Evolutionary conservation across 108 stramenopile genomes (phyloP), one percentile per base, ranked within the genome.

Genomic region (Aurantiochytrium sp.): DNA sequence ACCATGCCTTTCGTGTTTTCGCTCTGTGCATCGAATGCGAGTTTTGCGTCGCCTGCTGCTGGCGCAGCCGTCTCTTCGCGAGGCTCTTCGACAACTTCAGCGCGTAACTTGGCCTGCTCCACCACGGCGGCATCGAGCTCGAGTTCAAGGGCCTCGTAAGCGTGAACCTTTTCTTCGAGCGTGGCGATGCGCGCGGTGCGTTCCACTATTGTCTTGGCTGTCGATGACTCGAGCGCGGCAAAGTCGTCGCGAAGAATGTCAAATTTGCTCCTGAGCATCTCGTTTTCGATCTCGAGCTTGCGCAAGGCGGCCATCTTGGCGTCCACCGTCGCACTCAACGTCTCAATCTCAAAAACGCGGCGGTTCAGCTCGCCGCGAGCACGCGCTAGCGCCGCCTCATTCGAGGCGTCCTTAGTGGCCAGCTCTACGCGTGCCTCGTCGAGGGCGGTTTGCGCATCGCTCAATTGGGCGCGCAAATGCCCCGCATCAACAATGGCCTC

Each of bases 331-430:
- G 76, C 51, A 4, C 76, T 83, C 49, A 83, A 45, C 51, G 76
- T 83, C 76, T 83, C 76, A 45, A 53, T 83, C 51, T 83, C 76
- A 28, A 83, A 83, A 53, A 83, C 51, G 23, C 76, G 76, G 49
- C 45, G 45, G n/a, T 47, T 53, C 76, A 83, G 25, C 49, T 83
- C 49, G 19, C 49, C 45, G 51, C 76, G 76, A 12, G 76, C 45
- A 14, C 49, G 49, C 10, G 51, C 76, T 35, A 83, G 76, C 8
- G 18, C 76, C 14, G 45, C 28, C 4, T 83, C 49, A 12, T 83
- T 43, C 12, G 10, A 8, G 8, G 76, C 76, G 25, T 83, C 49
- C 51, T 47, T 53, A 2, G 49, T 83, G 4, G 76, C 76, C n/a
- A 83, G 76, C 51, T 83, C 76, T 6, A 83, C 49, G 4, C 51